Conservation (phyloP, 2,329 filamentous ascomycete genomes). For the Colletotrichum salicis region DNA sequence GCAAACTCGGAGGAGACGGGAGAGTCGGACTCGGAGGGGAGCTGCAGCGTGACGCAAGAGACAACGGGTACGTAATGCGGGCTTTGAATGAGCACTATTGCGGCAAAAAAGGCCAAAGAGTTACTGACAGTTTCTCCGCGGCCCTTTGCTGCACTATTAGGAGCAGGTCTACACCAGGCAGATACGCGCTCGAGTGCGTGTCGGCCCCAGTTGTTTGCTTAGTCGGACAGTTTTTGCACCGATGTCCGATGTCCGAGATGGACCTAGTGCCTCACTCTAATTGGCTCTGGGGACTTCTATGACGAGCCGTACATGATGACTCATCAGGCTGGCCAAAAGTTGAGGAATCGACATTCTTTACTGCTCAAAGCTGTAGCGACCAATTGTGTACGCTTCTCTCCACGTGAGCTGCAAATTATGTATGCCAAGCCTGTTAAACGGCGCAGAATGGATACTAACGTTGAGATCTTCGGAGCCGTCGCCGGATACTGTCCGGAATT, state of each 20-base stretch:
- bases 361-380: not conserved
- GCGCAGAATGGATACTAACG: not conserved
- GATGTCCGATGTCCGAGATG: constrained; percentile 39
- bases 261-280: not conserved
- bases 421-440: constrained; percentile 7
- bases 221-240: constrained; percentile 41
- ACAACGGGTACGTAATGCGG: constrained; percentile 12
- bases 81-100: not conserved
- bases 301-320: constrained; percentile 13
- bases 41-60: not conserved
- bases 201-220: not conserved
- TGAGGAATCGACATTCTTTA: not conserved
- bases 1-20: not conserved
- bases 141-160: not conserved
- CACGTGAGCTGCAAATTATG: not conserved
- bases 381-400: not conserved
- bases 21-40: not conserved
- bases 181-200: not conserved
- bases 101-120: not conserved
- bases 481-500: not conserved
- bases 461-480: constrained; percentile 6
- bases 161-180: constrained; percentile 7
- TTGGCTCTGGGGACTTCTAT: constrained; percentile 4
- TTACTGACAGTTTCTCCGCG: not conserved
- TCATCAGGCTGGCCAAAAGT: not conserved